Evolutionary conservation across 768 basidiomycete genomes (phyloP).

Genomic region (Scleroderma citrinum): DNA sequence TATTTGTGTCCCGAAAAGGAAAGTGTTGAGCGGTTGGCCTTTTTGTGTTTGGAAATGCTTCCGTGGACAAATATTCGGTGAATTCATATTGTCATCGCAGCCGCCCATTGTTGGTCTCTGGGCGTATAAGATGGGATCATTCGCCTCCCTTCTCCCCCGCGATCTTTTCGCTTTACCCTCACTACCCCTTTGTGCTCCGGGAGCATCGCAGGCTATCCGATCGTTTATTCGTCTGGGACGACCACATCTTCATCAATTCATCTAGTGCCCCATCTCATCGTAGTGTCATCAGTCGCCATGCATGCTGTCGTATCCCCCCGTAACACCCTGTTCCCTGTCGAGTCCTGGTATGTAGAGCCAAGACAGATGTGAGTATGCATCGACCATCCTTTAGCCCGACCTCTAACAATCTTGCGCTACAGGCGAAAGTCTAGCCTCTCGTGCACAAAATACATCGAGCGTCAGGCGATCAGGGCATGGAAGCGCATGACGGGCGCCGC

Average conservation of each 20-base stretch:
- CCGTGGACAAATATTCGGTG: background rate
- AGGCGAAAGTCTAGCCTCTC: conserved; percentile 26
- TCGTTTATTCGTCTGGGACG: conserved; percentile 25
- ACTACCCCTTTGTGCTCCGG: conserved; percentile 15
- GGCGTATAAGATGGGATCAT: conserved; percentile 14
- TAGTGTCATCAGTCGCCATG: background rate
- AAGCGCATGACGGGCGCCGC: conserved; percentile 51
- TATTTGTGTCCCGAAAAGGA: conserved; percentile 10
- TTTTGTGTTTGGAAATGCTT: background rate
- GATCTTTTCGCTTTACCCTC: conserved; percentile 1
- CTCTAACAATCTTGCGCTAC: background rate
- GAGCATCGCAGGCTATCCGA: conserved; percentile 16
- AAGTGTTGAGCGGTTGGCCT: conserved; percentile 9
- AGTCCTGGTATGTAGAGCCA: conserved; percentile 22
- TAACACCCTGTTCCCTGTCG: conserved; percentile 12
- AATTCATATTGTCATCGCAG: background rate
- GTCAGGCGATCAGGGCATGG: conserved; percentile 56
- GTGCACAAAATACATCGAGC: conserved; percentile 45
- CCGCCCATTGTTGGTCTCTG: conserved; percentile 12
- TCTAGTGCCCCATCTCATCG: background rate
- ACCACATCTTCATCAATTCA: conserved; percentile 1
- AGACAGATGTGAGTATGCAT: conserved; percentile 17
- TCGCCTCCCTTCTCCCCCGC: background rate
- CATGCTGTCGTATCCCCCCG: conserved; percentile 3
- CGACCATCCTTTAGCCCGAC: background rate